Conservation (phyloP, 495 filamentous ascomycete genomes). For the Ascodesmis nigricans region DNA sequence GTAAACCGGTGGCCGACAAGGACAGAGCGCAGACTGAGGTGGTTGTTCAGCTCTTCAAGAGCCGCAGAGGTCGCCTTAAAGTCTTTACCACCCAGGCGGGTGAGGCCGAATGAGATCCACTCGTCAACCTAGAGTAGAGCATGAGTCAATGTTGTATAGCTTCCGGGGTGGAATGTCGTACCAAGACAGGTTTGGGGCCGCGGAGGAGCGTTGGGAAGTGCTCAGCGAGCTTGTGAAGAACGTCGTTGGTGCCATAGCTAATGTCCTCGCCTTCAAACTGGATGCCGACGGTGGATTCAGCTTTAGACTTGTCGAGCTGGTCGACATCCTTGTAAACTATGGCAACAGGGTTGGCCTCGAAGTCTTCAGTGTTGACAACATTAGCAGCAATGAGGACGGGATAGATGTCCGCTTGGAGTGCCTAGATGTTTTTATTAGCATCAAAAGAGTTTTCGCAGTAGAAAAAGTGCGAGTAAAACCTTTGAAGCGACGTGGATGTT, state of each 20-base stretch:
- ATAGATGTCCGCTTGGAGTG: conserved; percentile 17
- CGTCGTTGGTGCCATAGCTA: conserved; percentile 22
- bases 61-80: conserved; percentile 20
- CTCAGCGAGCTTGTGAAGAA: conserved; percentile 22
- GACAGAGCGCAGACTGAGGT: conserved; percentile 69
- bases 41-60: conserved; percentile 50
- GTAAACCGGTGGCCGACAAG: conserved; percentile 63
- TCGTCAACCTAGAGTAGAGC: conserved; percentile 8
- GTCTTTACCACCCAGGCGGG: conserved; percentile 25
- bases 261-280: conserved; percentile 26
- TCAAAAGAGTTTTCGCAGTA: no score
- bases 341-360: conserved; percentile 10
- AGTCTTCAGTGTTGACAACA: conserved; percentile 14
- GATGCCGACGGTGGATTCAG: conserved; percentile 18
- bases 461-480: no score
- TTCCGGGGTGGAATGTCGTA: conserved; percentile 20
- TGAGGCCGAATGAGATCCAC: conserved; percentile 20
- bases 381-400: conserved; percentile 22
- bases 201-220: conserved; percentile 15
- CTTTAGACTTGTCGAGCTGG: conserved; percentile 15
- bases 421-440: conserved; percentile 9
- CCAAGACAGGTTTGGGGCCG: conserved; percentile 9
- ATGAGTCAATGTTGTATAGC: conserved; percentile 4
- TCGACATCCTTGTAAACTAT: conserved; percentile 13
- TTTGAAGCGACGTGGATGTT: no score